Conservation (phyloP, 257 asterid genomes). For the Perilla frutescens region DNA sequence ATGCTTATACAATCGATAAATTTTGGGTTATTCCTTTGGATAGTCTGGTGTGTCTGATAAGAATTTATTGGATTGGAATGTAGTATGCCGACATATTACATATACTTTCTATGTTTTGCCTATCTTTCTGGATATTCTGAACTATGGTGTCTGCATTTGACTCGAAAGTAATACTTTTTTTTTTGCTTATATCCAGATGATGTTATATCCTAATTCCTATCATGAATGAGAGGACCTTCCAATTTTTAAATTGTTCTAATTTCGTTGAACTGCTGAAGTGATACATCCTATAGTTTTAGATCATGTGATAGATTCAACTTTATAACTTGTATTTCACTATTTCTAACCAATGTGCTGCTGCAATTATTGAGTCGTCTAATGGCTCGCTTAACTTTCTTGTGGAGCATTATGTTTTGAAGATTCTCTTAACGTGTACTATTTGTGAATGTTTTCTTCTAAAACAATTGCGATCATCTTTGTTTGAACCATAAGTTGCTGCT, state of each 20-base stretch:
- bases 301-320: not conserved
- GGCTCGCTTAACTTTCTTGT: not conserved
- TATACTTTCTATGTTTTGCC: not conserved
- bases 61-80: slow-evolving; percentile 5
- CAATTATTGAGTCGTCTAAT: not conserved
- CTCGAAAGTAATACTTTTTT: not conserved
- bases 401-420: not conserved
- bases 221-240: not conserved
- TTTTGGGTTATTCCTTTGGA: slow-evolving; percentile 18
- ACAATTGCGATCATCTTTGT: not conserved
- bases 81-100: not conserved
- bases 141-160: not conserved
- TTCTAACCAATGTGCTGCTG: not conserved
- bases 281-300: slow-evolving; percentile 15
- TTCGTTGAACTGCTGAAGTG: not conserved
- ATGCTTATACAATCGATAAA: not conserved
- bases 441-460: not conserved
- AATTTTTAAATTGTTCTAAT: slow-evolving; percentile 2
- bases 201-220: not conserved
- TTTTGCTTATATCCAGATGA: not conserved
- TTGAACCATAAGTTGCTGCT: not conserved
- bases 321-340: not conserved
- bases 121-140: not conserved
- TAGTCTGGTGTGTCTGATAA: slow-evolving; percentile 13
- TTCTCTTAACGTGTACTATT: not conserved